Evolutionary conservation across 306 rosid species (phyloP).

Genomic region (Castanea crenata): DNA sequence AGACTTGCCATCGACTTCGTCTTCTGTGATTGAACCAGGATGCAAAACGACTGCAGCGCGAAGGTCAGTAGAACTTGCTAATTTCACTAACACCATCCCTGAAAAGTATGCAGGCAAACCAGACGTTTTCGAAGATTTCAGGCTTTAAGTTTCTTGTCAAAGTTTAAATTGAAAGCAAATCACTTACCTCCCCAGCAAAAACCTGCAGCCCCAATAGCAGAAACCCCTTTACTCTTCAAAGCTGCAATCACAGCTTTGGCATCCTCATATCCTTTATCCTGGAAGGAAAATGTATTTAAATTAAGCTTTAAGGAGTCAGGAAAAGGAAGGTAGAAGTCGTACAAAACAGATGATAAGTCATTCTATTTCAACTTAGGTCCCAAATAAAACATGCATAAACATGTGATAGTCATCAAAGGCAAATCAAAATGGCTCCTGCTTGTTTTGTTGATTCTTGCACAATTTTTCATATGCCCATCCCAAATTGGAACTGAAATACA

Average conservation of each 20-base stretch:
- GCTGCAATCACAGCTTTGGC: constrained; percentile 43
- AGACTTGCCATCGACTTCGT: constrained; percentile 29
- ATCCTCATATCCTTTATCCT: constrained; percentile 53
- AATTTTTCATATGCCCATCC: too few species aligned
- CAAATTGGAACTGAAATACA: neutral
- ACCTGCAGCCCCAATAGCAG: constrained; percentile 54
- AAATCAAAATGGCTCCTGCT: too few species aligned
- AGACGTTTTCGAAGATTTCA: neutral
- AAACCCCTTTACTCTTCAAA: constrained; percentile 49
- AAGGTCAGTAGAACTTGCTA: constrained; percentile 33
- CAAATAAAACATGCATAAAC: neutral
- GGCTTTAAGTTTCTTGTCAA: neutral
- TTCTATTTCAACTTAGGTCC: neutral
- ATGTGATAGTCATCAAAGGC: neutral
- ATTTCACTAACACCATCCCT: constrained; percentile 41
- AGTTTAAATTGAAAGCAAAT: neutral
- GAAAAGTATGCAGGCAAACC: constrained; percentile 8
- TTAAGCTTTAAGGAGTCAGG: neutral
- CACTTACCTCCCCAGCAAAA: constrained; percentile 66
- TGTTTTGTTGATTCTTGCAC: too few species aligned
- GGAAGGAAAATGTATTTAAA: neutral
- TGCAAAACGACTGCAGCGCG: constrained; percentile 45
- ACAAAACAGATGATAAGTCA: too few species aligned
- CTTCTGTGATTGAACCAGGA: constrained; percentile 31
- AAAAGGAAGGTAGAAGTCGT: too few species aligned